Conservation (phyloP, 805 yeast genomes). For the Candida glaebosa region DNA sequence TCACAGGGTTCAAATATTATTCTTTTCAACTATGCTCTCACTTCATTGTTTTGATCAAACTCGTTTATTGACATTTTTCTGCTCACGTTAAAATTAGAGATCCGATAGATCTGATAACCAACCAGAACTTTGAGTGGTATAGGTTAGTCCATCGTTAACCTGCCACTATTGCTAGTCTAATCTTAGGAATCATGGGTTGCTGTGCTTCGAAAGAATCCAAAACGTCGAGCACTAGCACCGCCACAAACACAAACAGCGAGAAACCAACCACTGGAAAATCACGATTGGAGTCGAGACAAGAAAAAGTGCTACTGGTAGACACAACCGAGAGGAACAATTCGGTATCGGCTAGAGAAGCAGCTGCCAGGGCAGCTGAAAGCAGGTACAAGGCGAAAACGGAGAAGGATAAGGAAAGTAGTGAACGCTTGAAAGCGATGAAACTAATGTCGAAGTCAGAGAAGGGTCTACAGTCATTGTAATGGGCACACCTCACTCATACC, state of each 20-base stretch:
- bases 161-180: conserved; percentile 1
- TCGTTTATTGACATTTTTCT: too few relatives aligned
- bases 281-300: conserved; percentile 13
- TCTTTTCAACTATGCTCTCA: too few relatives aligned
- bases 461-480: conserved; percentile 19
- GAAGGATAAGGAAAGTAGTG: conserved; percentile 23
- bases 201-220: conserved; percentile 18
- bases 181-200: conserved; percentile 19
- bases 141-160: too few relatives aligned
- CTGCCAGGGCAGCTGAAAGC: conserved; percentile 39
- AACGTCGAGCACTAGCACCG: neutral
- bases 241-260: neutral
- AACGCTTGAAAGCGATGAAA: conserved; percentile 27
- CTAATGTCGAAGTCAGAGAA: conserved; percentile 30
- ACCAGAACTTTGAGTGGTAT: too few relatives aligned
- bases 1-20: too few relatives aligned
- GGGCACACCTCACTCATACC: too few relatives aligned
- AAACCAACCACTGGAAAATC: conserved; percentile 10
- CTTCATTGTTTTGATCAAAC: too few relatives aligned
- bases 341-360: conserved; percentile 24
- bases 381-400: conserved; percentile 28
- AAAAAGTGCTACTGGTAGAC: neutral
- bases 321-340: conserved; percentile 1
- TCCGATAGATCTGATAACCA: too few relatives aligned
- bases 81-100: too few relatives aligned